Conservation (phyloP, 176 grass and related monocot species). For the Metroxylon sagu region DNA sequence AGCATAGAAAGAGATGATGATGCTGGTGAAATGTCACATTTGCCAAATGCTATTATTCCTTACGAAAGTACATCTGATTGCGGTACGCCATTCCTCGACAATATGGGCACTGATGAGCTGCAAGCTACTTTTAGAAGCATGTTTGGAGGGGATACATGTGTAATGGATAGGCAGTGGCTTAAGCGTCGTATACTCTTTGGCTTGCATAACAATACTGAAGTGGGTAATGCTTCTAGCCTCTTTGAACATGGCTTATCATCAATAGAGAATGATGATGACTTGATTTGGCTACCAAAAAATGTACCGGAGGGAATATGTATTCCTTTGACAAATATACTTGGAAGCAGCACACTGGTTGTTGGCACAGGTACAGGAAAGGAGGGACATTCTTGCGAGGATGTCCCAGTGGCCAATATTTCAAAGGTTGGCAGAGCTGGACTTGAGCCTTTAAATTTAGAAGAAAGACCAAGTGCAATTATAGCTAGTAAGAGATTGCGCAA, state of each 20-base stretch:
- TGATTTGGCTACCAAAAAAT: constrained; percentile 10
- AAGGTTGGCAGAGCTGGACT: background rate
- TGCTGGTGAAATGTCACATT: constrained; percentile 2
- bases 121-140: constrained; percentile 6
- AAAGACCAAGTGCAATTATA: constrained; percentile 3
- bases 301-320: constrained; percentile 3
- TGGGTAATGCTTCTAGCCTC: background rate
- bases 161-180: constrained; percentile 9
- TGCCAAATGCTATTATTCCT: constrained; percentile 10
- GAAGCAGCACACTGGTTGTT: background rate
- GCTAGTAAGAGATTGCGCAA: constrained; percentile 15
- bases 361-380: background rate
- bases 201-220: constrained; percentile 11
- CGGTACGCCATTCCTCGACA: background rate
- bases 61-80: background rate
- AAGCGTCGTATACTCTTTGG: constrained; percentile 2
- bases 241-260: background rate
- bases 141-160: constrained; percentile 6
- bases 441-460: background rate
- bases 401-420: background rate
- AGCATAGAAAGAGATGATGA: background rate
- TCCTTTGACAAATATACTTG: constrained; percentile 11
- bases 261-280: constrained; percentile 5
- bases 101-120: constrained; percentile 3
- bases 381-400: background rate